phyloP scores from a whole-genome alignment of 208 protist species.

The Vickermania spadyakhi region DNA sequence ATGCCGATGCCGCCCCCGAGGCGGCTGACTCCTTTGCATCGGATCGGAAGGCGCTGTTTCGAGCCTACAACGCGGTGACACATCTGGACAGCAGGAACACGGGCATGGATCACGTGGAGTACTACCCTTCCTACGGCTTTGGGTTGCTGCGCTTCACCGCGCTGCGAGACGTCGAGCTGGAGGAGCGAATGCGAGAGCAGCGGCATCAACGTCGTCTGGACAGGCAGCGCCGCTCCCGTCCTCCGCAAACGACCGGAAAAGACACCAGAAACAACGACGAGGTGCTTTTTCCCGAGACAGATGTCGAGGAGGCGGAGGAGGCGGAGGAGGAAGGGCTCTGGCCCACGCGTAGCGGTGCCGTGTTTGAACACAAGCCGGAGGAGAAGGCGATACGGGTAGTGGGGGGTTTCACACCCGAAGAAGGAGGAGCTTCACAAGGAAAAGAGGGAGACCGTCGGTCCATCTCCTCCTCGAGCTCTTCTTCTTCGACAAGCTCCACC shows the following conservation, averaged over 20 bases:
- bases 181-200: not conserved
- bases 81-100: not conserved
- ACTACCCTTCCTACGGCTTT: conserved; percentile 48
- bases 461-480: not conserved
- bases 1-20: not conserved
- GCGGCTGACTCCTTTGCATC: not conserved
- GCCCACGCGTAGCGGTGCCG: not conserved
- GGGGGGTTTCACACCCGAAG: too few relatives aligned
- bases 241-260: not conserved
- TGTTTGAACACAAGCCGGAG: not conserved
- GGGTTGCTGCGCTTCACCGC: conserved; percentile 25
- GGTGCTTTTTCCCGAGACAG: not conserved
- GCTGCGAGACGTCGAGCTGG: conserved; percentile 2
- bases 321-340: not conserved
- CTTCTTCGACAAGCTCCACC: not conserved
- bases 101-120: conserved; percentile 28
- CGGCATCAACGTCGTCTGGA: not conserved
- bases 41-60: not conserved
- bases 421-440: not conserved
- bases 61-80: not conserved
- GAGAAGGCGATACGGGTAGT: too few relatives aligned
- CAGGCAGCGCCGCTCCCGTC: not conserved
- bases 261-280: not conserved
- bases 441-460: not conserved
- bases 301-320: not conserved